phyloP scores from a whole-genome alignment of 2,329 filamentous ascomycete genomes.

The Hypoxylon sp. region DNA sequence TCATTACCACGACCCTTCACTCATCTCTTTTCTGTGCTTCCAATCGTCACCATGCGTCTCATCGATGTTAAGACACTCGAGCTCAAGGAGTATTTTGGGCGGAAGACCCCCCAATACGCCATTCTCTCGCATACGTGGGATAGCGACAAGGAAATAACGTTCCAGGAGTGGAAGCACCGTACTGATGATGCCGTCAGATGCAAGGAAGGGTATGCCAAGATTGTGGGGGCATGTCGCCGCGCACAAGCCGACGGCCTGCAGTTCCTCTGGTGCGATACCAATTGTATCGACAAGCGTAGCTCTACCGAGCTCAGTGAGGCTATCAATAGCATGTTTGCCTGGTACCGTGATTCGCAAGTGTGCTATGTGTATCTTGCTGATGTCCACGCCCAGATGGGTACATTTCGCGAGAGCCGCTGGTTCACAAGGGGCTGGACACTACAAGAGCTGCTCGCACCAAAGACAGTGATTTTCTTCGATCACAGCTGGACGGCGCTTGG shows the following conservation, averaged over 20 bases:
- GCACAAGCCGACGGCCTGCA: constrained; percentile 46
- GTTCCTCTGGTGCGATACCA: constrained; percentile 58
- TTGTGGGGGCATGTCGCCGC: constrained; percentile 52
- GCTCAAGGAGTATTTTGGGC: constrained; percentile 53
- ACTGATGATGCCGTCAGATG: constrained; percentile 41
- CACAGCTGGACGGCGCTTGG: constrained; percentile 37
- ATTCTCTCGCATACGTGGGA: constrained; percentile 60
- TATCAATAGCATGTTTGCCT: constrained; percentile 57
- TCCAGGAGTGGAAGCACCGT: constrained; percentile 50
- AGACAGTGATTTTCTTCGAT: constrained; percentile 48
- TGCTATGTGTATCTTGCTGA: constrained; percentile 57
- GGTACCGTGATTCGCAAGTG: constrained; percentile 51
- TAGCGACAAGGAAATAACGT: constrained; percentile 53
- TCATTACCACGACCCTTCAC: not conserved
- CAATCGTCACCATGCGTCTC: constrained; percentile 54
- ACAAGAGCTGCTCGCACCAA: constrained; percentile 42
- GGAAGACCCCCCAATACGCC: constrained; percentile 54
- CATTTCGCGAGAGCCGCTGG: constrained; percentile 46
- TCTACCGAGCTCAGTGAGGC: constrained; percentile 56
- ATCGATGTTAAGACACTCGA: constrained; percentile 55
- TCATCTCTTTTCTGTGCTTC: not conserved
- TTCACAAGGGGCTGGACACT: constrained; percentile 52
- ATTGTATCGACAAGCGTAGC: constrained; percentile 57
- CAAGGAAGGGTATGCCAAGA: constrained; percentile 55
- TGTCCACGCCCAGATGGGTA: constrained; percentile 30